Base-by-base conservation (phyloP, 2,329 filamentous ascomycete species). In the Apiospora hydei region DNA sequence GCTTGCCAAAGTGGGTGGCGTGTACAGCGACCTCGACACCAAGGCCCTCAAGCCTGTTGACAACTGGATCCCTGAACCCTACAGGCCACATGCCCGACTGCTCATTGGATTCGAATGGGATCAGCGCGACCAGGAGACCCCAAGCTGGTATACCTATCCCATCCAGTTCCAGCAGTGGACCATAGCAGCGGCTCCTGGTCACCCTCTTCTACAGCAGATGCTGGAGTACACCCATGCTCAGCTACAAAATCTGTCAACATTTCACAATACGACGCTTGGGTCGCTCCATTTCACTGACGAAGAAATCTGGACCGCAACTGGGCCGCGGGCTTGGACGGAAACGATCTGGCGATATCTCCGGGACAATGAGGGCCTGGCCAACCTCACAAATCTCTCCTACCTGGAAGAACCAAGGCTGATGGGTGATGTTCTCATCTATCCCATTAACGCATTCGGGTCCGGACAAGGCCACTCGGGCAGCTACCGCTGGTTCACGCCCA, bases 1-100 rank as follows among this genome's bases (percentile, higher is more conserved):
- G 76, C 90, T 92, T 87, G 92, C 91, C 77, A 87, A 89, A 4
- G 89, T 91, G 76, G 90, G 90, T 30, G 90, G 88, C 38, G 79
- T 89, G 0, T 85, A 84, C 71, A 82, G 83, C 70, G 83, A 85
- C 67, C 84, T 84, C 67, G 83, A 85, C 71, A 83, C 84, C 67
- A 82, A 83, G 76, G 82, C 82, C 46, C 77, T 84, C 38, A 81
- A 80, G 77, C 81, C 83, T 7, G 76, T 84, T 43, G 75, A 77
- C 44, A 80, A 85, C 69, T 92, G 91, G 79, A 88, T 92, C 21
- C 90, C 90, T 76, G 80, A 44, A 61, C 21, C 72, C 3, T 16
- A 76, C 41, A 75, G 75, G 10, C 72, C 74, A 69, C 49, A 72
- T 24, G 76, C 76, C 16, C 71, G 75, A 3, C 72, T 80, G 11